phyloP scores from a whole-genome alignment of 768 basidiomycete species.

The Amanita fuliginea region DNA sequence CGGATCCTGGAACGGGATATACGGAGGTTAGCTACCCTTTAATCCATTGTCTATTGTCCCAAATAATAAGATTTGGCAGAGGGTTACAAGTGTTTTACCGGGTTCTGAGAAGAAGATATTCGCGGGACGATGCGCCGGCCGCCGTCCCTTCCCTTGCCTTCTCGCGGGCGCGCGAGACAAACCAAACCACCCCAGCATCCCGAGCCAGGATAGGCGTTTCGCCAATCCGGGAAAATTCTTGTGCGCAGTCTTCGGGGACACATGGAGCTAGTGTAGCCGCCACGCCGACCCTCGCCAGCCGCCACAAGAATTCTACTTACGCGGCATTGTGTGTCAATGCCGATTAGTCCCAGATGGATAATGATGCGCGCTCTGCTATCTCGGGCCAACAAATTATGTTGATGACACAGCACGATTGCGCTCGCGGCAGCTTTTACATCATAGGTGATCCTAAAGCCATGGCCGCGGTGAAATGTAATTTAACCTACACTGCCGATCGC shows the following conservation, averaged over 20 bases:
- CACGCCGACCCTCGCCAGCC: neutral
- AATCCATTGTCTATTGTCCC: neutral
- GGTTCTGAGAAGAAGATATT: neutral
- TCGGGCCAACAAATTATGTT: slow-evolving; percentile 18
- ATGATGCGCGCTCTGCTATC: slow-evolving; percentile 13
- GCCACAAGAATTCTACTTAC: neutral
- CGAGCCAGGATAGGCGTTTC: neutral
- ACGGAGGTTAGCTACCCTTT: neutral
- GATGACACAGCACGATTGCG: slow-evolving; percentile 17
- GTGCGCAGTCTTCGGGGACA: slow-evolving; percentile 2
- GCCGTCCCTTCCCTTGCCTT: neutral
- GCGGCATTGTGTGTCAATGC: slow-evolving; percentile 1
- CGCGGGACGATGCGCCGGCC: neutral
- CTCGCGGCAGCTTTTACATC: slow-evolving; percentile 23
- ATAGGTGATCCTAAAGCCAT: slow-evolving; percentile 35
- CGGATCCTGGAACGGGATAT: neutral
- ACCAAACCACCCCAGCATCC: neutral
- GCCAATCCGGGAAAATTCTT: neutral
- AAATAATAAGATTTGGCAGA: neutral
- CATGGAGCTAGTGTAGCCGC: neutral
- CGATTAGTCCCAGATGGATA: neutral
- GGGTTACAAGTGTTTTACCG: neutral
- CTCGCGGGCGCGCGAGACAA: neutral
- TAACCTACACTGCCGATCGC: neutral
- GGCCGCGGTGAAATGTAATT: slow-evolving; percentile 5